Evolutionary conservation across 352 stramenopile species (phyloP).

Genomic region (Pythium utonaiense): DNA sequence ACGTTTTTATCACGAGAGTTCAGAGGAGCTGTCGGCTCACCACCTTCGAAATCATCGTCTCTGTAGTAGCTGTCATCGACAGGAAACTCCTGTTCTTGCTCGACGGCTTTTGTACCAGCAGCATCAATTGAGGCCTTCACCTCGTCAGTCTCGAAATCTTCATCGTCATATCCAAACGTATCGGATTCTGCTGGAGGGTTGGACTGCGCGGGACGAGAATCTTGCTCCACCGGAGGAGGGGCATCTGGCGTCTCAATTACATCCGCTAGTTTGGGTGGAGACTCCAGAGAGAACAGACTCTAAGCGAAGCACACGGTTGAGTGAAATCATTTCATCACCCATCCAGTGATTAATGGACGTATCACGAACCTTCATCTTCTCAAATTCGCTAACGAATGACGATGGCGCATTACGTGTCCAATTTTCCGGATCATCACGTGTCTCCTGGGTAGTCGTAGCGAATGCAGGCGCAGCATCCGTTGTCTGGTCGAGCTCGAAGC

Average conservation of each 20-base stretch:
- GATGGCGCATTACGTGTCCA: background rate
- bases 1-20: background rate
- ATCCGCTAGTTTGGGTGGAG: conserved; percentile 12
- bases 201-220: background rate
- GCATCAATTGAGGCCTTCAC: conserved; percentile 6
- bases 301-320: background rate
- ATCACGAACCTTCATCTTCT: conserved; percentile 36
- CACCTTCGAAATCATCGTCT: conserved; percentile 42
- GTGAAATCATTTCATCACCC: too few relatives aligned
- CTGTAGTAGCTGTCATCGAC: conserved; percentile 26
- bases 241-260: background rate
- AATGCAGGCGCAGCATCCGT: conserved; percentile 6
- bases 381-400: conserved; percentile 32
- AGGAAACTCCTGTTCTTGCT: background rate
- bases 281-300: conserved; percentile 28
- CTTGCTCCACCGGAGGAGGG: background rate
- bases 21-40: background rate
- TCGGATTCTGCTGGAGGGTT: conserved; percentile 19
- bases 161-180: conserved; percentile 69
- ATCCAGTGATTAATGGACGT: background rate
- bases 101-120: background rate
- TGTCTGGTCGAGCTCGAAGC: conserved; percentile 62
- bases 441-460: background rate
- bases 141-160: conserved; percentile 64
- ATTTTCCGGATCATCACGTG: background rate